phyloP scores from a whole-genome alignment of 2,329 filamentous ascomycete genomes.

The Magnaporthiopsis poae region DNA sequence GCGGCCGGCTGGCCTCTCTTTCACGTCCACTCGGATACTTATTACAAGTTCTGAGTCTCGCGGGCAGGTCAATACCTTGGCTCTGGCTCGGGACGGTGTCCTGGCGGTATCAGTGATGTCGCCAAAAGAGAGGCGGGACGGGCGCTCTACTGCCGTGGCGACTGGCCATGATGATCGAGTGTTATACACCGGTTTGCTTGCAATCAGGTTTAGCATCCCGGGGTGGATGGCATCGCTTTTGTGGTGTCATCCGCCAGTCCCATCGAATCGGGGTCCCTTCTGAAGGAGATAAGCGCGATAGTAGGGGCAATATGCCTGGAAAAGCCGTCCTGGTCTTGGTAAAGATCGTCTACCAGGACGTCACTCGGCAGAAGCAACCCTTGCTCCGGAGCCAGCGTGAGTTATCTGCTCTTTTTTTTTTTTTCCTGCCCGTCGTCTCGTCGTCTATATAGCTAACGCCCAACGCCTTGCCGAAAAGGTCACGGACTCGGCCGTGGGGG shows the following conservation, averaged over 20 bases:
- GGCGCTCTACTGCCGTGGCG: constrained; percentile 6
- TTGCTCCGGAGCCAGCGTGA: constrained; percentile 12
- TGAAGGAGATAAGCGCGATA: constrained; percentile 13
- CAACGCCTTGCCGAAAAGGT: background rate
- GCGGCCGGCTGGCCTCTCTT: background rate
- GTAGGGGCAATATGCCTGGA: constrained; percentile 10
- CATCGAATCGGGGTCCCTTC: constrained; percentile 11
- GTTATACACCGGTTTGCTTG: constrained; percentile 7
- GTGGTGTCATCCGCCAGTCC: constrained; percentile 5
- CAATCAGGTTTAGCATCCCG: constrained; percentile 3
- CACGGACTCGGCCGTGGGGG: constrained; percentile 12
- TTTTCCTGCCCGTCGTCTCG: background rate
- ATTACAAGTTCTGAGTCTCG: background rate
- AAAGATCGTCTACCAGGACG: background rate
- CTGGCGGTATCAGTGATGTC: too few species aligned
- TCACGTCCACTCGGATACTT: background rate
- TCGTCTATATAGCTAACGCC: background rate
- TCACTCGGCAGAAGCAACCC: constrained; percentile 9
- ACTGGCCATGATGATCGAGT: constrained; percentile 5
- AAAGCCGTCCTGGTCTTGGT: background rate
- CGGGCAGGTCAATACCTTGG: background rate
- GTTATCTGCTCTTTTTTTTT: background rate
- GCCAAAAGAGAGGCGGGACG: background rate
- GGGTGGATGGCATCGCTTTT: background rate
- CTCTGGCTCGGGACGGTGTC: background rate